These are phyloP conservation scores for Solanum piurae DNA, from an alignment of 257 asterid genomes.

Conservation along the genomic window DNA sequence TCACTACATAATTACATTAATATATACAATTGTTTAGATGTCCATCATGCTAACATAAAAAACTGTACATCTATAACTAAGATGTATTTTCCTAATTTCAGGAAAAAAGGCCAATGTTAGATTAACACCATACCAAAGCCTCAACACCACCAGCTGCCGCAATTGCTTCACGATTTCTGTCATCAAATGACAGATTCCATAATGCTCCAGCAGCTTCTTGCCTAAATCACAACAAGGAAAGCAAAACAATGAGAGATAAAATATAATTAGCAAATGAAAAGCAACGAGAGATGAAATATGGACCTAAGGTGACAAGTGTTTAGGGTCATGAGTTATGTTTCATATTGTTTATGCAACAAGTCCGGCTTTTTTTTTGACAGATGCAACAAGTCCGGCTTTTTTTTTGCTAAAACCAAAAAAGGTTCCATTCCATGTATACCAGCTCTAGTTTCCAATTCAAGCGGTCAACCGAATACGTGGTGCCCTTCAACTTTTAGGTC, in stretches of 20 bases:
- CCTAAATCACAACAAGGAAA: constrained; percentile 26
- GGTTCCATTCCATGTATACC: neutral
- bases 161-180: constrained; percentile 82
- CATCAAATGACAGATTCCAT: constrained; percentile 87
- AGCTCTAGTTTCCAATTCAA: neutral
- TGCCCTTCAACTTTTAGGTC: neutral
- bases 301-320: neutral
- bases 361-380: too few relatives aligned
- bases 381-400: neutral
- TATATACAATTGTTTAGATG: too few relatives aligned
- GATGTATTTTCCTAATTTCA: neutral
- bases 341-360: neutral
- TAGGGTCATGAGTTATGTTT: neutral
- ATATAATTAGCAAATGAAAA: neutral
- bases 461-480: neutral
- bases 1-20: too few relatives aligned
- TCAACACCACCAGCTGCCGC: constrained; percentile 83
- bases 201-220: constrained; percentile 98
- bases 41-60: too few relatives aligned
- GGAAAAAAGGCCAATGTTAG: neutral
- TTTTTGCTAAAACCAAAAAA: neutral
- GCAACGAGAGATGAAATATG: neutral
- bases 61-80: neutral
- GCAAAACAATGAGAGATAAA: neutral
- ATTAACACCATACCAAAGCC: constrained; percentile 59